Conservation (phyloP, 805 yeast species). For the Starmerella sirachaensis region DNA sequence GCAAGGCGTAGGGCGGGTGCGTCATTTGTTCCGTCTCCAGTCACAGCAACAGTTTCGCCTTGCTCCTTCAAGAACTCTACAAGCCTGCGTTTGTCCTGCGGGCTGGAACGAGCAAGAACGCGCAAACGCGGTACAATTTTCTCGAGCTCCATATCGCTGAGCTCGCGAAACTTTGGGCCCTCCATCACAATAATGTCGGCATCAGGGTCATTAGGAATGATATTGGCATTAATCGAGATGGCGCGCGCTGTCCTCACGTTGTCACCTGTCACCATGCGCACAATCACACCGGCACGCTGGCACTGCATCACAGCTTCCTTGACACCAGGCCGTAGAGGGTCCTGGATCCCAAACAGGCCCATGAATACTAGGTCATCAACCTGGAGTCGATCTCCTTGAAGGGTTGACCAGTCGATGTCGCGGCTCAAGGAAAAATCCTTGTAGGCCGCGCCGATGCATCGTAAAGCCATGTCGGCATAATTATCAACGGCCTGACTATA, state of each 20-base stretch:
- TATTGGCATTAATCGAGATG: conserved; percentile 77
- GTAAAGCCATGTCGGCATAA: conserved; percentile 66
- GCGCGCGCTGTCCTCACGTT: conserved; percentile 84
- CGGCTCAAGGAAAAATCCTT: conserved; percentile 37
- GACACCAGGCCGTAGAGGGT: conserved; percentile 86
- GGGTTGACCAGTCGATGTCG: conserved; percentile 12
- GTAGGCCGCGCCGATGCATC: conserved; percentile 85
- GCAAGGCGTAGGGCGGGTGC: conserved; percentile 96
- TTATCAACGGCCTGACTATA: conserved; percentile 36
- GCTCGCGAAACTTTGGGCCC: conserved; percentile 76
- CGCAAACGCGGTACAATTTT: conserved; percentile 58
- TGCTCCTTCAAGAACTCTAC: conserved; percentile 66
- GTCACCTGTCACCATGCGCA: conserved; percentile 98
- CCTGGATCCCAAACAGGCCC: conserved; percentile 83
- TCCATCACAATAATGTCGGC: conserved; percentile 66
- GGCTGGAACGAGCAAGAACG: conserved; percentile 88
- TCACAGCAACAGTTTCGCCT: conserved; percentile 95
- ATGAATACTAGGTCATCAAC: conserved; percentile 40
- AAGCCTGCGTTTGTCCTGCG: conserved; percentile 82
- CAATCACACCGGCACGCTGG: conserved; percentile 82
- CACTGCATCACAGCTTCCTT: conserved; percentile 80
- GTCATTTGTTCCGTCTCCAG: conserved; percentile 99
- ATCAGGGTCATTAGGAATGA: conserved; percentile 36
- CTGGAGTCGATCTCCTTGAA: conserved; percentile 19
- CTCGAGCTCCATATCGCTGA: conserved; percentile 44